Conservation (phyloP, 2,329 filamentous ascomycete genomes). For the Cryoendolithus antarcticus region DNA sequence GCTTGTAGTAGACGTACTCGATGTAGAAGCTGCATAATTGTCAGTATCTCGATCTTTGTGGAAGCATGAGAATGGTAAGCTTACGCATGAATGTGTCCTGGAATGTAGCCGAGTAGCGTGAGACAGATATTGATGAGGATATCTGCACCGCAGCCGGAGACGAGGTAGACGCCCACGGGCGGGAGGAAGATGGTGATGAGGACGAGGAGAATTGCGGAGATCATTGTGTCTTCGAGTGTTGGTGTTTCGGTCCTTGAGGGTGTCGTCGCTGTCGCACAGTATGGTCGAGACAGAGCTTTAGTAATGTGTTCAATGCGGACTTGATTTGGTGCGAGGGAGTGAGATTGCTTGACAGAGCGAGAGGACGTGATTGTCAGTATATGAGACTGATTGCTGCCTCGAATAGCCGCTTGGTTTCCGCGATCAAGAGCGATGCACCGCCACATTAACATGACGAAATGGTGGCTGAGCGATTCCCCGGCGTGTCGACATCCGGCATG, state of each 20-base stretch:
- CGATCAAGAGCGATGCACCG: too few relatives aligned
- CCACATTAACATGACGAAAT: too few relatives aligned
- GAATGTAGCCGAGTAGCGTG: conserved; percentile 47
- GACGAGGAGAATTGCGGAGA: conserved; percentile 29
- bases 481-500: too few relatives aligned
- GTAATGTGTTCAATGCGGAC: too few relatives aligned
- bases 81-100: conserved; percentile 49
- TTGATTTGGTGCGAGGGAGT: too few relatives aligned
- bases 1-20: conserved; percentile 73
- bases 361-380: too few relatives aligned
- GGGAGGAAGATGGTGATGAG: conserved; percentile 36
- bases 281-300: too few relatives aligned
- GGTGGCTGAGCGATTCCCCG: too few relatives aligned
- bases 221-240: conserved; percentile 13
- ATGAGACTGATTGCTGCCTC: too few relatives aligned
- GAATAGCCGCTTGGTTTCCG: too few relatives aligned
- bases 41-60: too few relatives aligned
- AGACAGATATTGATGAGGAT: conserved; percentile 35
- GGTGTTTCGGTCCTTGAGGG: neutral
- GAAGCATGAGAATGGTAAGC: neutral
- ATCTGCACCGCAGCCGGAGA: conserved; percentile 38
- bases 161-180: conserved; percentile 36
- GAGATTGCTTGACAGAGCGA: too few relatives aligned
- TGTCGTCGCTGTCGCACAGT: neutral
- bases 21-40: conserved; percentile 59